A percentile compares a stretch with the other conserved stretches of the same genome.
Evolutionary conservation across 2,329 filamentous ascomycete genomes (phyloP).

Genomic region (Venturia asperata): DNA sequence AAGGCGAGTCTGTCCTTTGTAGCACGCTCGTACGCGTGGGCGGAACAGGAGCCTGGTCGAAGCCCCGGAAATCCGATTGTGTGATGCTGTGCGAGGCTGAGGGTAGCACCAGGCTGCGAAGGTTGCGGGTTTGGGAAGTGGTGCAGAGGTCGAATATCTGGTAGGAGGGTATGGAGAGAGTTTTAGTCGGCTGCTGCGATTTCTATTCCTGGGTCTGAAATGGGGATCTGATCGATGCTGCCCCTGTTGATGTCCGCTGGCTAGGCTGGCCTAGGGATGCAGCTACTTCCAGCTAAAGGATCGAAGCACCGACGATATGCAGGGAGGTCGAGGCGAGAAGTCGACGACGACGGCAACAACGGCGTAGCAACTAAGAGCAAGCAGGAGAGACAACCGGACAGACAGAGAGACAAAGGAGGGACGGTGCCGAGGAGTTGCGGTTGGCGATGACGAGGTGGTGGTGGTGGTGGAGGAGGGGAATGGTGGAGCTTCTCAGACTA

Average conservation of each 20-base stretch:
- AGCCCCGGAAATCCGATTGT: conserved; percentile 17
- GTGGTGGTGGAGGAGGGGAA: neutral
- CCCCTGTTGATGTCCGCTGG: conserved; percentile 7
- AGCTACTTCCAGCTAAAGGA: neutral
- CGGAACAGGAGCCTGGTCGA: conserved; percentile 16
- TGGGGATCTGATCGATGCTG: conserved; percentile 6
- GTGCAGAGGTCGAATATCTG: conserved; percentile 12
- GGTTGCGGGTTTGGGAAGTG: neutral
- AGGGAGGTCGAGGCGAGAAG: conserved; percentile 7
- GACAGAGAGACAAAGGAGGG: neutral
- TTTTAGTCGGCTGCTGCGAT: neutral
- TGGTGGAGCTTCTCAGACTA: conserved; percentile 10
- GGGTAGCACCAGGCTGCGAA: conserved; percentile 17
- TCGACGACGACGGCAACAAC: neutral
- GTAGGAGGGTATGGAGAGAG: neutral
- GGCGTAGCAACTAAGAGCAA: neutral
- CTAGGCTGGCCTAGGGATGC: conserved; percentile 13
- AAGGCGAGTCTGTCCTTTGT: conserved; percentile 11
- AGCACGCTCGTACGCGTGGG: conserved; percentile 14
- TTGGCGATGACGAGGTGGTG: conserved; percentile 6
- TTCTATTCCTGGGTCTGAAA: conserved; percentile 11
- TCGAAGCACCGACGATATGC: conserved; percentile 13
- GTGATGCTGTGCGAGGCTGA: conserved; percentile 18
- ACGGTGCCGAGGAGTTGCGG: neutral
- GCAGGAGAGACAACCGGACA: neutral